A percentile compares a stretch with the other conserved stretches of the same genome.
These are phyloP conservation scores for Botrytis deweyae DNA, from an alignment of 2,329 filamentous ascomycete genomes.

Conservation along the genomic window DNA sequence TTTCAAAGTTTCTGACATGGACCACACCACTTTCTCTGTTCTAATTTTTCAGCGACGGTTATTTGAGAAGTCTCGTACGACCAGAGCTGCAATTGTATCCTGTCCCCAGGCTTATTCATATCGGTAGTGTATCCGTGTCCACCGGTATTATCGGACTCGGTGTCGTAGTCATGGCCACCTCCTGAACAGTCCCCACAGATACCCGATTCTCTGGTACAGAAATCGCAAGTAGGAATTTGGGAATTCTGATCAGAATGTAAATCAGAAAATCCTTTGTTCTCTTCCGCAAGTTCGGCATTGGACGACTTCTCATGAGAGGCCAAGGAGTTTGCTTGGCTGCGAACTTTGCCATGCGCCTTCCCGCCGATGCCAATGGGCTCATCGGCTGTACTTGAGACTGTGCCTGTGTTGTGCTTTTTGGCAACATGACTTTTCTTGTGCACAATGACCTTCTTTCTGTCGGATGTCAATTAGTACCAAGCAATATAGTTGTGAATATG, in stretches of 20 bases:
- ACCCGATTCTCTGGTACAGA: not conserved
- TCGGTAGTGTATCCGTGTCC: slow-evolving; percentile 11
- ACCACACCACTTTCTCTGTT: slow-evolving; percentile 17
- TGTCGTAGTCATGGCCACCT: not conserved
- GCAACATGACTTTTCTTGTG: not conserved
- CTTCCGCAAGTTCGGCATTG: not conserved
- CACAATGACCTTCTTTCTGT: not conserved
- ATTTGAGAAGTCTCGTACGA: slow-evolving; percentile 12
- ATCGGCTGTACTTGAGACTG: not conserved
- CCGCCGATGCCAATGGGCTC: not conserved
- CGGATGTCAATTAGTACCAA: not conserved
- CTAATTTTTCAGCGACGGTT: slow-evolving; percentile 11
- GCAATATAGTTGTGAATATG: not conserved
- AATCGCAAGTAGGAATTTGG: not conserved
- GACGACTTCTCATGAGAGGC: not conserved
- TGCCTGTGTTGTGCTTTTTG: not conserved
- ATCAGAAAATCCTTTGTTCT: not conserved
- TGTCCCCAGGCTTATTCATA: not conserved
- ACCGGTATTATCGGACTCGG: slow-evolving; percentile 9
- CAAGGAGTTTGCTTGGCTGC: not conserved
- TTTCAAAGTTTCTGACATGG: not conserved
- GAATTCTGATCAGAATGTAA: not conserved
- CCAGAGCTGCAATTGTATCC: slow-evolving; percentile 8
- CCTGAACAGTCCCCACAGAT: not conserved
- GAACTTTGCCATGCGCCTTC: not conserved